Conservation (phyloP, 768 basidiomycete genomes). For the button mushroom (Agaricus bisporus) region DNA sequence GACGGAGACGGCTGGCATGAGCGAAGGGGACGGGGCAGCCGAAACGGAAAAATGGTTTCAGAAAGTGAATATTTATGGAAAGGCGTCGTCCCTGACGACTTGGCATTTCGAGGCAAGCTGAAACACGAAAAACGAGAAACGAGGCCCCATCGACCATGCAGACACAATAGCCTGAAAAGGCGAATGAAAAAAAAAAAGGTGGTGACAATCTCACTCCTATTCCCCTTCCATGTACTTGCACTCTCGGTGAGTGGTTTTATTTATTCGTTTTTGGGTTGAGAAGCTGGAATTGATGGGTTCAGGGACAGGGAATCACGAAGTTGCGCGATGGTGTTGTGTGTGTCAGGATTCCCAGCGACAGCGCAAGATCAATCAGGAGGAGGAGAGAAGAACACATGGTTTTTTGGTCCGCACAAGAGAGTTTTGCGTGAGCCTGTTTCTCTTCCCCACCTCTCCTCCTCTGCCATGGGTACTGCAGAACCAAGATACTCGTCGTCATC, state of each 20-base stretch:
- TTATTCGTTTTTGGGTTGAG: neutral
- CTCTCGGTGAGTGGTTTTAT: neutral
- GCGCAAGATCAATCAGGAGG: conserved; percentile 1
- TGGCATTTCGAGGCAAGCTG: neutral
- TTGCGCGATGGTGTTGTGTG: neutral
- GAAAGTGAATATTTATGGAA: conserved; percentile 2
- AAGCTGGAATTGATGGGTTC: neutral
- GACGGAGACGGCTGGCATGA: no score
- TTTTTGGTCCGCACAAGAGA: no score
- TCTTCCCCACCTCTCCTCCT: no score
- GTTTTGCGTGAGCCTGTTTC: no score
- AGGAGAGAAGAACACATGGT: no score
- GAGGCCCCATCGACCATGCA: neutral
- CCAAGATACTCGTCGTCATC: neutral
- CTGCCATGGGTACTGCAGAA: neutral
- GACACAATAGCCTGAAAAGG: neutral
- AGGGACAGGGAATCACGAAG: neutral
- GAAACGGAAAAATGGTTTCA: neutral
- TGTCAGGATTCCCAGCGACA: conserved; percentile 3
- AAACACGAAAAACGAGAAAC: neutral
- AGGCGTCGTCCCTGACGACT: neutral
- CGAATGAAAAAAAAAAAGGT: neutral
- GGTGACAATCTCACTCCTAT: no score
- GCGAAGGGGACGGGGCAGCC: no score
- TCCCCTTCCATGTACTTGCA: neutral